A percentile compares a stretch with the other conserved stretches of the same genome.
Conservation (phyloP, 2,329 filamentous ascomycete genomes). For the Phaeomoniella chlamydospora region DNA sequence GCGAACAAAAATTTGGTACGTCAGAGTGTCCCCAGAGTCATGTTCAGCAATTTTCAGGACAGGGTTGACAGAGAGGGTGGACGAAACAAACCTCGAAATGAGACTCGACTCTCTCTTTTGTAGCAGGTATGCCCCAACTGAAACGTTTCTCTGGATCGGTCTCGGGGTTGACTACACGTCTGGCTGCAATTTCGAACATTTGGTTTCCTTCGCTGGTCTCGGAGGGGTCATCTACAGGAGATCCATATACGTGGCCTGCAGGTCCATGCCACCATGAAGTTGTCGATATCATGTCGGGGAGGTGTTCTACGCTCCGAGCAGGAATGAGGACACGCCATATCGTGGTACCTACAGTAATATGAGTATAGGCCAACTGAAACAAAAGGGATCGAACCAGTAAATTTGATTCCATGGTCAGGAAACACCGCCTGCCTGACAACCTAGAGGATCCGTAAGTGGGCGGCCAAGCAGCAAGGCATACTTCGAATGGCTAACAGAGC, state of each 20-base stretch:
- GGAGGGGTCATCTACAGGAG: conserved; percentile 19
- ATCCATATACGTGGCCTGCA: conserved; percentile 26
- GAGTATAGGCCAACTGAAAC: conserved; percentile 10
- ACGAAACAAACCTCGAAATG: conserved; percentile 18
- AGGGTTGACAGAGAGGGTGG: background rate
- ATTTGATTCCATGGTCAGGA: conserved; percentile 27
- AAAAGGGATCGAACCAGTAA: conserved; percentile 20
- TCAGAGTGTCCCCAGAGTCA: too few relatives aligned
- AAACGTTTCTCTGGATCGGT: conserved; percentile 6
- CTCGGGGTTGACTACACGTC: conserved; percentile 17
- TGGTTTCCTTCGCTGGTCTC: conserved; percentile 11
- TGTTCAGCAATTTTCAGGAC: too few relatives aligned
- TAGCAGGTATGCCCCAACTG: conserved; percentile 11
- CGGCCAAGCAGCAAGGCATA: too few relatives aligned
- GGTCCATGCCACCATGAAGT: conserved; percentile 31
- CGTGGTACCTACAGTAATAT: conserved; percentile 24
- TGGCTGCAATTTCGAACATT: conserved; percentile 23
- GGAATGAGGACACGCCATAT: conserved; percentile 32
- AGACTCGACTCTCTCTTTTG: conserved; percentile 12
- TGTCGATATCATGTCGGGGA: conserved; percentile 14
- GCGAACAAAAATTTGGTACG: too few relatives aligned
- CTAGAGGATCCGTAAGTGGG: conserved; percentile 12
- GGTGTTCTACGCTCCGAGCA: conserved; percentile 17
- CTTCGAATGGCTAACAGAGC: conserved; percentile 31
- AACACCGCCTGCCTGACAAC: conserved; percentile 26